phyloP scores from a whole-genome alignment of 192 early-diverging fungal species.

The Backusella morwellensis region DNA sequence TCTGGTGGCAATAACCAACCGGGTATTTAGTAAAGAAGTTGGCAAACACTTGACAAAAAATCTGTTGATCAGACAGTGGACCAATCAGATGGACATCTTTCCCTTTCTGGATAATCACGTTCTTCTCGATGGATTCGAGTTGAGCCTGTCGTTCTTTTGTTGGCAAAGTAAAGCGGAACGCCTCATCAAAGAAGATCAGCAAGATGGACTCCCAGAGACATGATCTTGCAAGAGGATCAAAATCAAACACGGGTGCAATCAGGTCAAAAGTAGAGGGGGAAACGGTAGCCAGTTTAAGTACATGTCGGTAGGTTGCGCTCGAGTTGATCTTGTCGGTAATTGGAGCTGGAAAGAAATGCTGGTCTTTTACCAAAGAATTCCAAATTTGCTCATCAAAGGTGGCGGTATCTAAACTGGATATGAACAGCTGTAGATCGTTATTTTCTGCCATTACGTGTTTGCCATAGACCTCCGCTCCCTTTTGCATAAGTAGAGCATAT shows the following conservation, averaged over 20 bases:
- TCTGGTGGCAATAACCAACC: background rate
- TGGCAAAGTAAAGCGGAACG: background rate
- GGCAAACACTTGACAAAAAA: slow-evolving; percentile 11
- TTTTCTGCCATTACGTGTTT: background rate
- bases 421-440: background rate
- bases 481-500: background rate
- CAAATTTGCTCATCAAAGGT: background rate
- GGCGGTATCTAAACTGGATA: background rate
- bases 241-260: slow-evolving; percentile 5
- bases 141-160: background rate
- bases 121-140: background rate
- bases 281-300: background rate
- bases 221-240: background rate
- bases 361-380: background rate
- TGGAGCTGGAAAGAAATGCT: background rate
- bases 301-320: background rate
- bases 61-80: slow-evolving; percentile 5
- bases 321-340: background rate
- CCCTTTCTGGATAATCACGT: background rate
- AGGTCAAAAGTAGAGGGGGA: background rate
- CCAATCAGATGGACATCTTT: background rate
- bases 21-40: slow-evolving; percentile 9
- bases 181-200: slow-evolving; percentile 5
- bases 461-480: background rate
- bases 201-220: slow-evolving; percentile 4